Evolutionary conservation across 1,139 yeast genomes (phyloP), one percentile per base, ranked within the genome.

Genomic region (Yamadazyma membranifaciens): DNA sequence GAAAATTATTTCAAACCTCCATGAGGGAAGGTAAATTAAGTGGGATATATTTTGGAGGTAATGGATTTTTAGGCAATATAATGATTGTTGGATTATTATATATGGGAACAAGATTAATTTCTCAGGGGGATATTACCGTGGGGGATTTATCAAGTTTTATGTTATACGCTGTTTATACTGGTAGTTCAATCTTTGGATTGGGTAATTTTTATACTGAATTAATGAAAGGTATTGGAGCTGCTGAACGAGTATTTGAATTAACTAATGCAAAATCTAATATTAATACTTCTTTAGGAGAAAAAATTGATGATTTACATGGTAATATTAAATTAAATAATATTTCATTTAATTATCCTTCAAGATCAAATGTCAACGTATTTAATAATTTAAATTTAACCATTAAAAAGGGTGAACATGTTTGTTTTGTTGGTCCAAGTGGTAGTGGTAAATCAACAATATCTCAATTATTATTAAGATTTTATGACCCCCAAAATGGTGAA

Each of bases 181-280:
- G 97, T 3, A 75, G 83, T 40, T 87, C 97, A 0, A 87, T 91
- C 28, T 87, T 86, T 60, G 97, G 97, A 1, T 63, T 92, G 33
- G 92, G 96, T 1, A 84, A 85, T 45, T 91, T 91, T 59, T 91
- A 89, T 56, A 84, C 96, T 1, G 98, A 92, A 57, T 67, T 91
- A 45, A 91, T 92, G 95, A 92, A 91, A 65, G 98, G 97, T 37
- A 84, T 91, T 6, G 98, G 98, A 45, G 98, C 98, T 0, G 94
- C 97, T 0, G 86, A 95, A 41, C 75, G 98, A 47, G 68, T 92
- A 40, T 92, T 92, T 65, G 98, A 92, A 62, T 69, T 92, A 37
- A 76, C 84, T 38, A 96, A 89, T 51, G 78, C 84, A 59, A 67
- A 80, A 44, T 92, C 96, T 2, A 57, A 63, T 24, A 87, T 91